Evolutionary conservation across 169 alveolate genomes (phyloP).

Genomic region (Plasmodium vivax): DNA sequence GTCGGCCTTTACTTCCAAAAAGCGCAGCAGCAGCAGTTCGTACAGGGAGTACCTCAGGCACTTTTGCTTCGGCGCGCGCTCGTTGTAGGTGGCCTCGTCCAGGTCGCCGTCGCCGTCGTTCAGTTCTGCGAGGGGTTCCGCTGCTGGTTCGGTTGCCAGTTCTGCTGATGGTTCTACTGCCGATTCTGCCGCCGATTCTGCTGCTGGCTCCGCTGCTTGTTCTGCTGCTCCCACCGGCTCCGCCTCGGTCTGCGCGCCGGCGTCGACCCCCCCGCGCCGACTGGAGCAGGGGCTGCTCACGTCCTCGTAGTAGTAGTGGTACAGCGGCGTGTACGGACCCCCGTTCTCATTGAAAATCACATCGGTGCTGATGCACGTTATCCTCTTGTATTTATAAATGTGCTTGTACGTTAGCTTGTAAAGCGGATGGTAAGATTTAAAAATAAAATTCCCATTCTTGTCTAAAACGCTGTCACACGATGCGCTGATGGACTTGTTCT

Average conservation of each 20-base stretch:
- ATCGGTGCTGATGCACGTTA: slow-evolving; percentile 45
- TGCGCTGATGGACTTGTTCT: slow-evolving; percentile 16
- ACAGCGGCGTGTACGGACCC: slow-evolving; percentile 49
- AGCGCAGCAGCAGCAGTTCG: slow-evolving; percentile 50
- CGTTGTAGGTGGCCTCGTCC: slow-evolving; percentile 25
- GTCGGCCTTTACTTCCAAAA: slow-evolving; percentile 23
- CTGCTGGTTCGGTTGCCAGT: not conserved
- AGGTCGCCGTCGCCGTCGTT: not conserved
- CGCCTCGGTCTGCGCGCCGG: not conserved
- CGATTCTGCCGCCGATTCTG: not conserved
- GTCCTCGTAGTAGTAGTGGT: slow-evolving; percentile 41
- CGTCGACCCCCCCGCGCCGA: not conserved
- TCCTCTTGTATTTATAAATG: slow-evolving; percentile 48
- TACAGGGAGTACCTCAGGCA: slow-evolving; percentile 33
- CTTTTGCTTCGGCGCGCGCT: slow-evolving; percentile 14
- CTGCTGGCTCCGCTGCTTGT: not conserved
- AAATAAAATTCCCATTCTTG: slow-evolving; percentile 58
- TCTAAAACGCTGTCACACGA: slow-evolving; percentile 51
- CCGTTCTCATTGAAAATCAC: slow-evolving; percentile 22
- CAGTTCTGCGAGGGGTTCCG: not conserved
- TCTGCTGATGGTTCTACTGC: too few species aligned
- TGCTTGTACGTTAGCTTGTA: slow-evolving; percentile 58
- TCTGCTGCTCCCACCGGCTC: not conserved
- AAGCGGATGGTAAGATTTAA: slow-evolving; percentile 28
- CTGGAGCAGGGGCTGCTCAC: not conserved